Evolutionary conservation across 2,329 filamentous ascomycete species (phyloP), one percentile per base, ranked within the genome.

Genomic region (Mollisia scopiformis): DNA sequence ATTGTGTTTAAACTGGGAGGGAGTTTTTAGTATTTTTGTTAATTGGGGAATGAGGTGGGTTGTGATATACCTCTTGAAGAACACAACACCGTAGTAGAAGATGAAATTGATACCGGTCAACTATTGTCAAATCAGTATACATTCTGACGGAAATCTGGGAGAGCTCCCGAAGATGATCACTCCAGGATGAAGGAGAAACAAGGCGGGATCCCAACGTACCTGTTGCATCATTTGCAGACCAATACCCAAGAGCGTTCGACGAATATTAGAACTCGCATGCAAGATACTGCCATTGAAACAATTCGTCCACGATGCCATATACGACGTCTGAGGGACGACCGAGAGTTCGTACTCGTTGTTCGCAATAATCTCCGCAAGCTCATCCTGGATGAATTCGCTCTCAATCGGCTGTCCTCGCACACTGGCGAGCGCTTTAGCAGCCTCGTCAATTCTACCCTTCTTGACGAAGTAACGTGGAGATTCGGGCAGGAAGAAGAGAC

Each of bases 381-480:
- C 92, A 63, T 85, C 79, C 77, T 89, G 85, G 77, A 96, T 88
- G 75, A 85, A 93, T 64, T 89, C 84, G 23, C 90, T 93, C 56
- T 90, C 85, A 56, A 77, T 72, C 51, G 88, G 83, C 79, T 95
- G 90, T 63, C 90, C 90, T 73, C 92, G 90, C 25, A 96, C 84
- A 58, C 81, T 84, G 59, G 84, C 77, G 6, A 96, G 83, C 11
- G 86, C 79, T 1, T 76, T 63, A 58, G 87, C 83, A 37, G 92
- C 92, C 57, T 81, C 73, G 37, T 88, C 84, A 55, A 92, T 80
- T 63, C 86, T 79, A 57, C 89, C 89, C 75, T 88, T 88, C 82
- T 91, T 92, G 78, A 96, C 90, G 71, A 85, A 94, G 82, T 88
- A 96, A 72, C 92, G 89, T 51, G 92, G 92, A 0, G 91, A 94